phyloP scores from a whole-genome alignment of 768 basidiomycete species.

The Asterophora lycoperdoides region DNA sequence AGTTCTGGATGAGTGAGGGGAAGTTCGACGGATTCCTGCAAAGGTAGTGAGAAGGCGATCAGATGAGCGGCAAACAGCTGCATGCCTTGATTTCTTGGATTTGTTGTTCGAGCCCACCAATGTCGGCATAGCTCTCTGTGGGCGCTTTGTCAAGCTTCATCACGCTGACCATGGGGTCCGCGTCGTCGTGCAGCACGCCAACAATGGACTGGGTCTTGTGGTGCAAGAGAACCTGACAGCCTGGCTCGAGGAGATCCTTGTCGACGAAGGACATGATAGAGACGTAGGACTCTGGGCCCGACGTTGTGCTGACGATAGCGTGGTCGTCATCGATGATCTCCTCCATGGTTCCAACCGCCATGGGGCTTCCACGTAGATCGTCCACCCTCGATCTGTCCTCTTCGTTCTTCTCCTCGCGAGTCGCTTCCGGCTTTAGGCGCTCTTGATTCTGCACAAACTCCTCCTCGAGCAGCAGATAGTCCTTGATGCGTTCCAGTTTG shows the following conservation, averaged over 20 bases:
- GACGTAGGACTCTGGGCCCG: constrained; percentile 95
- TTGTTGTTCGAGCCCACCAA: constrained; percentile 94
- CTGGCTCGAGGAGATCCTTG: constrained; percentile 96
- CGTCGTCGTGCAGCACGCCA: constrained; percentile 92
- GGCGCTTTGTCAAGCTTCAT: constrained; percentile 99
- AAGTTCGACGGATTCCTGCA: constrained; percentile 93
- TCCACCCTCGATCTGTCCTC: constrained; percentile 93
- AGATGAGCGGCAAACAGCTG: neutral
- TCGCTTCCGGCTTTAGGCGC: constrained; percentile 79
- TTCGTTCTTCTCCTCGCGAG: constrained; percentile 91
- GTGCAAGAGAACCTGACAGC: constrained; percentile 90
- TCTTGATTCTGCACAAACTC: constrained; percentile 94
- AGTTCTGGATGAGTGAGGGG: constrained; percentile 97
- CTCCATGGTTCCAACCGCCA: constrained; percentile 98
- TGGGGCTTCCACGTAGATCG: constrained; percentile 89
- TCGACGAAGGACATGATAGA: constrained; percentile 98
- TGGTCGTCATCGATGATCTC: constrained; percentile 98
- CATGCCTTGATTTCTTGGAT: constrained; percentile 97
- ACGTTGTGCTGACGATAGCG: constrained; percentile 94
- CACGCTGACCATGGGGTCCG: constrained; percentile 93
- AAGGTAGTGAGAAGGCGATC: neutral
- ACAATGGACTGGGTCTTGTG: constrained; percentile 95
- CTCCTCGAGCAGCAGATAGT: constrained; percentile 93
- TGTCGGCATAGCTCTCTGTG: constrained; percentile 97
- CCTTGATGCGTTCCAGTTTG: constrained; percentile 97